Conservation (phyloP, 441 rosid species). For the Isatis lusitanica region DNA sequence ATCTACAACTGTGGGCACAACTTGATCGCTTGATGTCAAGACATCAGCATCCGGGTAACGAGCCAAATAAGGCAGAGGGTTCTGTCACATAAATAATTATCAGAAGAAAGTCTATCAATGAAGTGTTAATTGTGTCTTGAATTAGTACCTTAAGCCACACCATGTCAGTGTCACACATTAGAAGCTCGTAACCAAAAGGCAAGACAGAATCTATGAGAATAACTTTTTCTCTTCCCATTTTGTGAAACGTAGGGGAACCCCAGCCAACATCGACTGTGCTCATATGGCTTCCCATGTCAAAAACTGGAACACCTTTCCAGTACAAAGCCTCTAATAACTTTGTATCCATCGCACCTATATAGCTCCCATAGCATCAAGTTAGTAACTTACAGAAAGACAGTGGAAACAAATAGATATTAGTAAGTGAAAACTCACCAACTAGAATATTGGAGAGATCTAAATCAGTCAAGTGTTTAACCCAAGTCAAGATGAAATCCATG, state of each 20-base stretch:
- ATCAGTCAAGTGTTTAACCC: conserved; percentile 95
- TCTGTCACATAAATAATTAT: conserved; percentile 43
- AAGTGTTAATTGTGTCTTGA: background rate
- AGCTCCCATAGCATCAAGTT: background rate
- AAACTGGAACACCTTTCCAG: conserved; percentile 96
- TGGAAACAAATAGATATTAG: background rate
- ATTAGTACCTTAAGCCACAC: conserved; percentile 86
- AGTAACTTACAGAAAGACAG: background rate
- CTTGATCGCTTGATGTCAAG: conserved; percentile 95
- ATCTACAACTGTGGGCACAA: conserved; percentile 89
- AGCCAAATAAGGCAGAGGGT: conserved; percentile 95
- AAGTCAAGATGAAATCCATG: conserved; percentile 96
- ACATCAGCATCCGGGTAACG: conserved; percentile 95
- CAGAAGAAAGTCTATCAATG: background rate
- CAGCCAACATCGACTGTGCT: conserved; percentile 94
- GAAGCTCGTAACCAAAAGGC: conserved; percentile 81
- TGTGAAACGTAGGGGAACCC: conserved; percentile 96
- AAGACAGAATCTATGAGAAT: conserved; percentile 79
- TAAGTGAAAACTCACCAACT: conserved; percentile 60
- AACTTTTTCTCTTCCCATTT: conserved; percentile 99
- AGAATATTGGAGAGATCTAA: conserved; percentile 84
- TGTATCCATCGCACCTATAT: conserved; percentile 93
- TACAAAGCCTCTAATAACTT: conserved; percentile 88
- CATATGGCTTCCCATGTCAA: conserved; percentile 98
- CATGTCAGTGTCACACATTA: conserved; percentile 99